Evolutionary conservation across 139 green algal species (phyloP), one percentile per base, ranked within the genome.

Genomic region (Eudorina sp.): DNA sequence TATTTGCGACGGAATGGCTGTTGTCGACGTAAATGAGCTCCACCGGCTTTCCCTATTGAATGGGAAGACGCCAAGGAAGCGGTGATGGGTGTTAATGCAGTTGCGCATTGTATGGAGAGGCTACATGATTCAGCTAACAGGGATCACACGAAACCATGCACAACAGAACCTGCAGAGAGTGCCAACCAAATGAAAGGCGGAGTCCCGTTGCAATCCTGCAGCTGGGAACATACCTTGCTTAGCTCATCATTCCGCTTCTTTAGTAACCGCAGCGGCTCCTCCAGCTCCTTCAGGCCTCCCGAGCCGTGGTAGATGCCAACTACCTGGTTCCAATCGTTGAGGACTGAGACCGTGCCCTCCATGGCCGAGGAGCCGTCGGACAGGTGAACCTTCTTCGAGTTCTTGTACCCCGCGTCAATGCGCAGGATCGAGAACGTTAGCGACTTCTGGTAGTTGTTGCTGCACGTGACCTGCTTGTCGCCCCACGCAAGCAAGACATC

Each of bases 351-450:
- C 1, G 73, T 64, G 13, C 2, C 73, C 27, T 38, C 29, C 38
- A 62, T 36, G 4, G 73, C 45, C 8, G 2, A 5, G 13, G 2
- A 13, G 27, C 73, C 73, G n/a, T 82, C 73, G 6, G 29, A 8
- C 4, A 21, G 4, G 25, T 45, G 73, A 27, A 82, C 41, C 45
- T 64, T 58, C 8, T 38, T 62, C 25, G 41, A 18, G 46, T 82
- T 82, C 73, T 82, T 82, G 73, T 64, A 82, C 41, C 43, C 41
- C 2, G 43, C 73, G 40, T 82, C 73, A 38, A 82, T 19, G 27
- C 51, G 31, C 46, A 83, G 14, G 29, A 69, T 45, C 40, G 11
- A 7, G 16, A 43, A 45, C 3, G 40, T 29, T 21, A 78, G 70
- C 18, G 70, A 55, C 70, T 36, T 34, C 70, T 48, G 34, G 70